Evolutionary conservation across 2,329 filamentous ascomycete species (phyloP).

Genomic region (Penicillium sp.): DNA sequence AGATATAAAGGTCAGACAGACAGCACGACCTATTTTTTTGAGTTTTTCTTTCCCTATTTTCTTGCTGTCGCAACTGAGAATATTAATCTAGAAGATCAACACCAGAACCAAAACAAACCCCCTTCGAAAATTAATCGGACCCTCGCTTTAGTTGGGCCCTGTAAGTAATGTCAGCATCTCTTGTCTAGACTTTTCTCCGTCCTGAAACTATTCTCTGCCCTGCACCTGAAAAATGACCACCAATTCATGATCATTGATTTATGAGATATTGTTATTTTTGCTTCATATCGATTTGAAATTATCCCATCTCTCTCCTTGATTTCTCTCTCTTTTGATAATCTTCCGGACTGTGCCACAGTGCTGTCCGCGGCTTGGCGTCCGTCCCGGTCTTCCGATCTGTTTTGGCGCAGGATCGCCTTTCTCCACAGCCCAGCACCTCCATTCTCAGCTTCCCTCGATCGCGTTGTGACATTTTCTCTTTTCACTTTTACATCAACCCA

Average conservation of each 20-base stretch:
- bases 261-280: not conserved
- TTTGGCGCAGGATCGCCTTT: slow-evolving; percentile 26
- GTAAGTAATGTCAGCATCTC: not conserved
- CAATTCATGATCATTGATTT: not conserved
- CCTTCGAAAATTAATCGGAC: no score
- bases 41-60: not conserved
- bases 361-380: slow-evolving; percentile 25
- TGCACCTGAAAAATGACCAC: no score
- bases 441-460: slow-evolving; percentile 19
- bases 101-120: not conserved
- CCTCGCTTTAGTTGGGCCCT: not conserved
- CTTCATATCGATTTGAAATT: no score
- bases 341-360: not conserved
- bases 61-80: no score
- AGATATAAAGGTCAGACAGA: slow-evolving; percentile 8
- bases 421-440: slow-evolving; percentile 30
- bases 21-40: not conserved
- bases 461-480: slow-evolving; percentile 12
- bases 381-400: slow-evolving; percentile 30
- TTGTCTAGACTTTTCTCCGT: not conserved
- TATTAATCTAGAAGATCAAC: not conserved
- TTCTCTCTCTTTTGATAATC: not conserved
- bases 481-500: not conserved
- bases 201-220: not conserved
- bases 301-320: not conserved